Evolutionary conservation across 805 yeast species (phyloP), one percentile per base, ranked within the genome.

Genomic region (Metschnikowia aberdeeniae): DNA sequence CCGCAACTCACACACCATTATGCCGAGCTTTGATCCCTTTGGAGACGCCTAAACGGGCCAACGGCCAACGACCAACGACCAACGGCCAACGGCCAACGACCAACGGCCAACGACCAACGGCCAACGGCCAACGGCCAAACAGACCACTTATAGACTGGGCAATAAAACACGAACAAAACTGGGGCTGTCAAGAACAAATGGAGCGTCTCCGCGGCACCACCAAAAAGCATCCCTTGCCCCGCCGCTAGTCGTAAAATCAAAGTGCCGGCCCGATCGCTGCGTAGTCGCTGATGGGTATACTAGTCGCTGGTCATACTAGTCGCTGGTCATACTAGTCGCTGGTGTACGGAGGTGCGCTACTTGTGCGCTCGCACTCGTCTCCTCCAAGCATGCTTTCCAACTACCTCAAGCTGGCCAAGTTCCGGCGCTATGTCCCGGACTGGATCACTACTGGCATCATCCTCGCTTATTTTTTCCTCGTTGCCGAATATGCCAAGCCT

Each of bases 401-500:
- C 14, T 52, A 53, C 41, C 28, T 53, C 32, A 43, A 40, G 34
- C 56, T 49, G 56, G 29, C 42, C 20, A 50, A 50, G 47, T 61
- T 59, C 44, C 58, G 51, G 43, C 49, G 52, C 36, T 57, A 53
- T 41, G 20, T 55, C 14, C 57, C 61, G 20, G 73, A 69, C 50
- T 68, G 73, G 73, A 34, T 60, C 17, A 47, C 60, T 13, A 57
- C 60, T 1, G 34, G 44, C 4, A 57, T 43, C 11, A 50, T 68
- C 28, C 28, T 63, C 13, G 46, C 50, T 8, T 60, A 57, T 40
- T 68, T 68, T 45, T 59, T 64, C 42, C 29, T 50, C 14, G 54
- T 66, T 10, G 65, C 68, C 6, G 71, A 69, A 43, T 50, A 50
- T 7, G 61, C 69, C 5, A 49, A 43, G 42, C 74, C 73, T 9